These are phyloP conservation scores for Penicillium daleae DNA, from an alignment of 495 filamentous ascomycete species.

Conservation along the genomic window DNA sequence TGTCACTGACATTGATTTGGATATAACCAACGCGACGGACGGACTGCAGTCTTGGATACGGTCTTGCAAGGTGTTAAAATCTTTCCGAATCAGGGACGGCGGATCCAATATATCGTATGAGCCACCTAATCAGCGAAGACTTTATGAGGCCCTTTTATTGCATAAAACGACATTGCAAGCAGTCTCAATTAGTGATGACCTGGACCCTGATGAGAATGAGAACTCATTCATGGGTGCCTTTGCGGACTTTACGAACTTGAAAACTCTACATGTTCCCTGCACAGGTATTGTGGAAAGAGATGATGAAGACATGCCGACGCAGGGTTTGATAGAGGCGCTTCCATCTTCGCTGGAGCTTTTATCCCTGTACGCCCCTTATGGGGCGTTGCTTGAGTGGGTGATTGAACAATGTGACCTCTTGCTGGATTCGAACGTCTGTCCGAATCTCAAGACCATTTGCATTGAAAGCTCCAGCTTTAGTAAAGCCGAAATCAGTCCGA, in stretches of 20 bases:
- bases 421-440: slow-evolving; percentile 1
- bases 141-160: background rate
- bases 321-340: background rate
- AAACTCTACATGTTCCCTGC: background rate
- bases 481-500: background rate
- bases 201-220: background rate
- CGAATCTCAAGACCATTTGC: background rate
- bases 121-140: background rate
- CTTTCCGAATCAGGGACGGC: background rate
- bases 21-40: background rate
- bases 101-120: background rate
- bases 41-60: slow-evolving; percentile 1
- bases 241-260: background rate
- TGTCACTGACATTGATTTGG: slow-evolving; percentile 1
- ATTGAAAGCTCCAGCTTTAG: background rate
- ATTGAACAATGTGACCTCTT: background rate
- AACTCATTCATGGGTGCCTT: background rate
- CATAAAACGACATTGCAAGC: background rate
- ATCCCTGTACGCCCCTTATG: background rate
- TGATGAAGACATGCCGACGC: background rate
- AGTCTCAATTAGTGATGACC: background rate
- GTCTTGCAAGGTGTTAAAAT: background rate
- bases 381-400: background rate
- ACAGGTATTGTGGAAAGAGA: background rate
- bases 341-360: background rate